Conservation (phyloP, 208 protist species). For the Wallacemonas sp. region DNA sequence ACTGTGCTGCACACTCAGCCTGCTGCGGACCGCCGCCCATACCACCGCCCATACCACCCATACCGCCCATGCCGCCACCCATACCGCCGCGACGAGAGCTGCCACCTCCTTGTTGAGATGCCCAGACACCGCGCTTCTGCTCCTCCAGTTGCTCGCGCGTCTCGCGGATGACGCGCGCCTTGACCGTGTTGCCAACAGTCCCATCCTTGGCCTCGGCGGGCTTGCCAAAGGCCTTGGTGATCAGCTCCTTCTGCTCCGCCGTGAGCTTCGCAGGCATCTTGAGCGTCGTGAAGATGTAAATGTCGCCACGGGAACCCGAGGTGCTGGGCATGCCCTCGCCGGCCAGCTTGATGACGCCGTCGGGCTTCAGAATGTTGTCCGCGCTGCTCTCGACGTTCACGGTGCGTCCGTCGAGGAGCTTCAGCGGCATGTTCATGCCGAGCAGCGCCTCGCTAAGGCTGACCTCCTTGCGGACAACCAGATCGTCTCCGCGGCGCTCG, state of each 20-base stretch:
- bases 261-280: conserved; percentile 84
- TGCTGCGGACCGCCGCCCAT: conserved; percentile 39
- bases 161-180: conserved; percentile 77
- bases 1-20: conserved; percentile 79
- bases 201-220: conserved; percentile 36
- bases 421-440: conserved; percentile 84
- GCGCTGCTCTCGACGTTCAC: conserved; percentile 77
- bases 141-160: conserved; percentile 75
- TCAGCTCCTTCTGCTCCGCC: conserved; percentile 53
- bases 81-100: conserved; percentile 23
- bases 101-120: conserved; percentile 46
- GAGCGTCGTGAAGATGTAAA: conserved; percentile 82
- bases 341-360: conserved; percentile 77
- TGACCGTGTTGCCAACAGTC: conserved; percentile 66
- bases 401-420: conserved; percentile 90
- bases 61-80: conserved; percentile 25
- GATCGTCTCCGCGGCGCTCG: conserved; percentile 93
- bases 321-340: conserved; percentile 87
- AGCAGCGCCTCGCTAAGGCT: conserved; percentile 94
- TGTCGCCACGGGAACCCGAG: conserved; percentile 71
- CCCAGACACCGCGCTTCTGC: conserved; percentile 73
- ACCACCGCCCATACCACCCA: conserved; percentile 30
- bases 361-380: conserved; percentile 66
- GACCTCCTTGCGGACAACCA: conserved; percentile 92
- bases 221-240: conserved; percentile 72